Evolutionary conservation across 2,329 filamentous ascomycete genomes (phyloP).

Genomic region (Trichophyton rubrum): DNA sequence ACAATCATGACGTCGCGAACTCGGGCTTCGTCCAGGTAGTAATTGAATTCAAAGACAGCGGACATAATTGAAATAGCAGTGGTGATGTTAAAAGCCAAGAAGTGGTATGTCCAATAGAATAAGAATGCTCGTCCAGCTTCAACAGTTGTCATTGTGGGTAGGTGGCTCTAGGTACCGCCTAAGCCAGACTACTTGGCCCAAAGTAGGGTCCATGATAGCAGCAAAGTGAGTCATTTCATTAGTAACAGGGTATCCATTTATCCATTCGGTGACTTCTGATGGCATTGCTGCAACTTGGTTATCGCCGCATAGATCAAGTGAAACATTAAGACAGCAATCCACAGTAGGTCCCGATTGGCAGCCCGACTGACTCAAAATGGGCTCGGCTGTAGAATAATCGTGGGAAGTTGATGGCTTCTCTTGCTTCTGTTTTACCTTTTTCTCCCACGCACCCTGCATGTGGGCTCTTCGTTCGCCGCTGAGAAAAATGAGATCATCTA

Average conservation of each 20-base stretch:
- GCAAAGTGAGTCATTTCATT: constrained; percentile 49
- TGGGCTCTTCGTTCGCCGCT: constrained; percentile 25
- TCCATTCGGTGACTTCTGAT: constrained; percentile 35
- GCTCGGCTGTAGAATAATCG: constrained; percentile 7
- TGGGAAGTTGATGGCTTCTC: not conserved
- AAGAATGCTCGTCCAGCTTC: not conserved
- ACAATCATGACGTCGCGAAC: not conserved
- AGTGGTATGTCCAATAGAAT: not conserved
- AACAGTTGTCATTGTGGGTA: not conserved
- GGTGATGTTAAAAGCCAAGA: no score
- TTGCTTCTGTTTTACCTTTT: constrained; percentile 15
- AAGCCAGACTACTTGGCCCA: constrained; percentile 39
- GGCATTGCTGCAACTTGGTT: constrained; percentile 19
- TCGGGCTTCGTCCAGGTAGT: not conserved
- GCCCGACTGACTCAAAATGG: not conserved
- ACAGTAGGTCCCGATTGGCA: not conserved
- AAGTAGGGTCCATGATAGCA: constrained; percentile 43
- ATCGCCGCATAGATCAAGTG: not conserved
- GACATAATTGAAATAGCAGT: no score
- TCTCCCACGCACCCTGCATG: constrained; percentile 30
- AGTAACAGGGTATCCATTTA: constrained; percentile 40
- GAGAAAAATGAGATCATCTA: constrained; percentile 23
- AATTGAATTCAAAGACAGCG: no score
- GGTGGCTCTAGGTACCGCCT: constrained; percentile 16
- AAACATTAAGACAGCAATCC: not conserved